Percentiles rank a stretch among this genome's conserved stretches.
Conservation (phyloP, 108 stramenopile genomes). For the Nitzschia inconspicua region DNA sequence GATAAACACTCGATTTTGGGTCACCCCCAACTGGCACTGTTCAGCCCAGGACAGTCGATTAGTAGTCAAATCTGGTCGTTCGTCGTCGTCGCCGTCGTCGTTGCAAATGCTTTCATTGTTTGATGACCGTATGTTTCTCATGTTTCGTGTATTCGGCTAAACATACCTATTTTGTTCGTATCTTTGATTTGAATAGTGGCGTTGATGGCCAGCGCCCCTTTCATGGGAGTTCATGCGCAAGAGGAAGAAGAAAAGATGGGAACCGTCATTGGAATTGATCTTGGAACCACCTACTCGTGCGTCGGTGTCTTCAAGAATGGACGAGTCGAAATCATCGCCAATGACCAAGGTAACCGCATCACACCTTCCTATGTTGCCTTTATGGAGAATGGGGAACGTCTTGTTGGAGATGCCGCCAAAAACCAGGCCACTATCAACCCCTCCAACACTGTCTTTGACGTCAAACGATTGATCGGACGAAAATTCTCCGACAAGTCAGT, state of each 20-base stretch:
- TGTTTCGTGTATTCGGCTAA: background rate
- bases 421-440: constrained; percentile 98
- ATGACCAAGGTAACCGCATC: constrained; percentile 99
- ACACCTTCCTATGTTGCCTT: constrained; percentile 98
- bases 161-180: background rate
- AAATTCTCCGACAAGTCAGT: constrained; percentile 92
- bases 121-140: background rate
- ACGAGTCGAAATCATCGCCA: constrained; percentile 96
- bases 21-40: too few species aligned
- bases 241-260: constrained; percentile 59
- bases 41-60: background rate
- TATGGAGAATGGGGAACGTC: constrained; percentile 81
- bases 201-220: constrained; percentile 42
- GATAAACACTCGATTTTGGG: background rate
- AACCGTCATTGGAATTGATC: constrained; percentile 79
- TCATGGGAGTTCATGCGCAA: too few species aligned
- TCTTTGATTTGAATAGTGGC: constrained; percentile 33
- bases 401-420: constrained; percentile 98
- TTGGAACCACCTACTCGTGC: constrained; percentile 98
- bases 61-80: background rate
- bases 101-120: background rate
- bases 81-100: background rate
- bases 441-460: constrained; percentile 96
- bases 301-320: constrained; percentile 98
- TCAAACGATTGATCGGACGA: constrained; percentile 98